These are phyloP conservation scores for Psidium friedrichsthalianum DNA, from an alignment of 345 rosid genomes.

Conservation along the genomic window DNA sequence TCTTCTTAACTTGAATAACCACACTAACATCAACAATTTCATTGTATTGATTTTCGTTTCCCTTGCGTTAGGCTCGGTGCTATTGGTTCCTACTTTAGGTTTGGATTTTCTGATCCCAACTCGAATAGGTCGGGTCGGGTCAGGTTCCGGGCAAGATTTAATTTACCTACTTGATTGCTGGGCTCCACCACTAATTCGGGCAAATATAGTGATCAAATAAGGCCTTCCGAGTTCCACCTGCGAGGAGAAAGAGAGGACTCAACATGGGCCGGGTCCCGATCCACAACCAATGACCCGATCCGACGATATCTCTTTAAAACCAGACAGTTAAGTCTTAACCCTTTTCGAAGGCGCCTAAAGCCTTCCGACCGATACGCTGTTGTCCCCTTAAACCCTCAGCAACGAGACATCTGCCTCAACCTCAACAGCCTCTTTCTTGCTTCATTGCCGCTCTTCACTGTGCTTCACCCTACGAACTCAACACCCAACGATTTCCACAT, in stretches of 20 bases:
- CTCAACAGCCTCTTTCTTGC: neutral
- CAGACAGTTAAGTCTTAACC: neutral
- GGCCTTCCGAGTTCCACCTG: neutral
- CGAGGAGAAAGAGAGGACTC: neutral
- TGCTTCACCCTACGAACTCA: neutral
- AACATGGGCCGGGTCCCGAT: neutral
- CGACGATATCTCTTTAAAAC: neutral
- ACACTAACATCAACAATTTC: no score
- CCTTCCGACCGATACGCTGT: neutral
- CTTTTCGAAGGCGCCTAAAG: neutral
- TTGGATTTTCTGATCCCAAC: neutral
- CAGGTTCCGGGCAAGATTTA: neutral
- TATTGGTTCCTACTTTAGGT: fast-evolving
- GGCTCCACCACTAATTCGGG: neutral
- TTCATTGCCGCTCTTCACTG: neutral
- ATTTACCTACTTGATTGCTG: neutral
- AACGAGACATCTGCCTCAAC: neutral
- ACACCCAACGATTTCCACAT: neutral
- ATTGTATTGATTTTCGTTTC: neutral
- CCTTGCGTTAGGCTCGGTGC: neutral
- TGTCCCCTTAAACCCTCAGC: neutral
- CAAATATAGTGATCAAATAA: neutral
- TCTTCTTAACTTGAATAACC: neutral
- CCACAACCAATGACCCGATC: neutral
- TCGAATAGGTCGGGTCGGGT: neutral